Evolutionary conservation across 805 yeast genomes (phyloP).

Genomic region (Candida glaebosa): DNA sequence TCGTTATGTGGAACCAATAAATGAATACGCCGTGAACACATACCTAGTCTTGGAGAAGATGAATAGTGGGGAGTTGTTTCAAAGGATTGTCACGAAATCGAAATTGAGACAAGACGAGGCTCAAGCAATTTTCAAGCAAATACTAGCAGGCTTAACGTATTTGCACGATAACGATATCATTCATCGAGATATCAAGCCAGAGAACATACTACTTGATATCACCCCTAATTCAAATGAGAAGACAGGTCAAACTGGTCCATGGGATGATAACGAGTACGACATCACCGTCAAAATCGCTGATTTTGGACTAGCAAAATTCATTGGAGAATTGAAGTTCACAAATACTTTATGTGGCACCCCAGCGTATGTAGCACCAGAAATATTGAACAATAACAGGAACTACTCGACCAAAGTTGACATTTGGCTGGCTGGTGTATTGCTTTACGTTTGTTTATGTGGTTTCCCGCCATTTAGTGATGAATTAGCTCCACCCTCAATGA

Average conservation of each 20-base stretch:
- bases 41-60: constrained; percentile 71
- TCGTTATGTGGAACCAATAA: constrained; percentile 50
- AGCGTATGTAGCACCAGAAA: constrained; percentile 84
- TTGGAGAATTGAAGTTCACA: constrained; percentile 72
- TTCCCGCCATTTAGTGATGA: constrained; percentile 86
- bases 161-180: constrained; percentile 39
- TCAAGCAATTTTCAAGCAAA: constrained; percentile 50
- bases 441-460: constrained; percentile 78
- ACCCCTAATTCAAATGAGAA: constrained; percentile 31
- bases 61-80: constrained; percentile 72
- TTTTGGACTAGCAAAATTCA: constrained; percentile 68
- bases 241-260: constrained; percentile 45
- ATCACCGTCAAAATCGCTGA: constrained; percentile 76
- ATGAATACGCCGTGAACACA: constrained; percentile 50
- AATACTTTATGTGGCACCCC: constrained; percentile 84
- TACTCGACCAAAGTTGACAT: constrained; percentile 73
- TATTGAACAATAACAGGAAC: constrained; percentile 50
- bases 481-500: constrained; percentile 73
- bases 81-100: constrained; percentile 64
- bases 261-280: constrained; percentile 59
- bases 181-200: constrained; percentile 46
- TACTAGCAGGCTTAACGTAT: constrained; percentile 36
- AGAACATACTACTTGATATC: constrained; percentile 47
- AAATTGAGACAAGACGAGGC: constrained; percentile 61
- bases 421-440: constrained; percentile 79